phyloP scores from a whole-genome alignment of 2,329 filamentous ascomycete species.

The Colletotrichum sp. region DNA sequence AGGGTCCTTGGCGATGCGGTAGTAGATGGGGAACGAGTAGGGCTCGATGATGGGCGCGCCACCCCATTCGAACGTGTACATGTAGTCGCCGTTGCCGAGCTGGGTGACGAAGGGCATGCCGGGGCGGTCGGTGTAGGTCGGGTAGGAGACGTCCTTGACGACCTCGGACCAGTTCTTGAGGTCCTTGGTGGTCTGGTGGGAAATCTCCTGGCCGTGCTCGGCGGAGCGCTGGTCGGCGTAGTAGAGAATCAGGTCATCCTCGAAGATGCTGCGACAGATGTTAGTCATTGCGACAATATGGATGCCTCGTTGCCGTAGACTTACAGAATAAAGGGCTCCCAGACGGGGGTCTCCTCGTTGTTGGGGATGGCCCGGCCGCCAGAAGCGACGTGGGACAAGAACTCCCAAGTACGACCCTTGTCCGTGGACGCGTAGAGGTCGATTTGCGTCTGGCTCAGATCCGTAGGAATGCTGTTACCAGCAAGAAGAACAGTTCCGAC shows the following conservation, averaged over 20 bases:
- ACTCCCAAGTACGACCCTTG: conserved; percentile 67
- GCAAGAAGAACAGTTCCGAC: conserved; percentile 68
- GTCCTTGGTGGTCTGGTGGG: conserved; percentile 67
- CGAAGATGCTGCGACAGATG: conserved; percentile 45
- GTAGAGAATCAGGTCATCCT: conserved; percentile 67
- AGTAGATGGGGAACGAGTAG: conserved; percentile 49
- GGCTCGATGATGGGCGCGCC: conserved; percentile 39
- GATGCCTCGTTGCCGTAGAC: neutral
- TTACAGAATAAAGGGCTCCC: conserved; percentile 71
- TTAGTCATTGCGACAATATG: neutral
- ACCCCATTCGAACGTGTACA: conserved; percentile 70
- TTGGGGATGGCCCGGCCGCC: conserved; percentile 67
- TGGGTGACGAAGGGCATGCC: conserved; percentile 70
- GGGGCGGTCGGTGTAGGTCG: conserved; percentile 66
- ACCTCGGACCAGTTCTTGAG: conserved; percentile 61
- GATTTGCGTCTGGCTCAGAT: conserved; percentile 69
- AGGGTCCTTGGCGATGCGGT: conserved; percentile 45
- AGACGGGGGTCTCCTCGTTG: conserved; percentile 72
- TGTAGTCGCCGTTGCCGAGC: conserved; percentile 64
- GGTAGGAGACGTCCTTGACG: conserved; percentile 66
- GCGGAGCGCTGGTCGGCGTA: conserved; percentile 75
- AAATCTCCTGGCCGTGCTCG: conserved; percentile 70
- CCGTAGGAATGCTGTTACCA: conserved; percentile 62
- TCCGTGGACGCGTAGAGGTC: conserved; percentile 72
- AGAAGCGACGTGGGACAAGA: conserved; percentile 68